Evolutionary conservation across 2,329 filamentous ascomycete genomes (phyloP).

Genomic region (Aureobasidium sp.): DNA sequence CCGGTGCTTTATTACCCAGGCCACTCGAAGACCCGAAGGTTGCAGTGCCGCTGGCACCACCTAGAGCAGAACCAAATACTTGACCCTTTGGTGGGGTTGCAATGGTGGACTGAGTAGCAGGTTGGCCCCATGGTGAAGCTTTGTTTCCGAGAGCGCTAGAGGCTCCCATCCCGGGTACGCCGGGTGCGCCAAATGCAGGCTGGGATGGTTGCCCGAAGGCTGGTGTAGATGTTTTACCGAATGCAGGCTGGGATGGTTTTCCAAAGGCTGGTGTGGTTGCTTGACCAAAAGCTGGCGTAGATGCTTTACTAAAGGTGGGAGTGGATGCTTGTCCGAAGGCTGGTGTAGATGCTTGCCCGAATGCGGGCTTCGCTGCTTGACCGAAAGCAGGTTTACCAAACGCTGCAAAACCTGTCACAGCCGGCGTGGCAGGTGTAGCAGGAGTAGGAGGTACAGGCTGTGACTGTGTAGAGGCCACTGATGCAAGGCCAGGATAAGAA

Average conservation of each 20-base stretch:
- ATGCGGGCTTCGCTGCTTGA: neutral
- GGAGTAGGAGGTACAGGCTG: conserved; percentile 12
- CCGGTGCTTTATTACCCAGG: conserved; percentile 17
- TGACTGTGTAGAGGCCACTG: conserved; percentile 12
- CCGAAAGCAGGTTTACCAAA: conserved; percentile 22
- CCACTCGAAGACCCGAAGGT: conserved; percentile 19
- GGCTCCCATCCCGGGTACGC: conserved; percentile 17
- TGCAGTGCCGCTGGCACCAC: conserved; percentile 9
- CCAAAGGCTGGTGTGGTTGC: neutral
- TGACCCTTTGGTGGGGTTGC: conserved; percentile 10
- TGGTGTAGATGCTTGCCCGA: neutral
- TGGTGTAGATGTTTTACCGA: conserved; percentile 5
- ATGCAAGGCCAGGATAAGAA: conserved; percentile 61
- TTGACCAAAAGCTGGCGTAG: neutral
- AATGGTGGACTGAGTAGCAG: conserved; percentile 12
- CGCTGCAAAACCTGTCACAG: conserved; percentile 16
- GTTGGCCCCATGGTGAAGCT: conserved; percentile 23
- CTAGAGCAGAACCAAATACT: conserved; percentile 21
- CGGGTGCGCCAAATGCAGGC: conserved; percentile 16
- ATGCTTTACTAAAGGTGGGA: conserved; percentile 15
- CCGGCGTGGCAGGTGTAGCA: neutral
- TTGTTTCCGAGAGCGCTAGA: conserved; percentile 22
- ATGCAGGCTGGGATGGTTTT: neutral
- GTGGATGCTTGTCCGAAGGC: conserved; percentile 12
- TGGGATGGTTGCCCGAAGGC: conserved; percentile 13